Evolutionary conservation across 2,329 filamentous ascomycete genomes (phyloP), one percentile per base, ranked within the genome.

Genomic region (Cryphonectria parasitica): DNA sequence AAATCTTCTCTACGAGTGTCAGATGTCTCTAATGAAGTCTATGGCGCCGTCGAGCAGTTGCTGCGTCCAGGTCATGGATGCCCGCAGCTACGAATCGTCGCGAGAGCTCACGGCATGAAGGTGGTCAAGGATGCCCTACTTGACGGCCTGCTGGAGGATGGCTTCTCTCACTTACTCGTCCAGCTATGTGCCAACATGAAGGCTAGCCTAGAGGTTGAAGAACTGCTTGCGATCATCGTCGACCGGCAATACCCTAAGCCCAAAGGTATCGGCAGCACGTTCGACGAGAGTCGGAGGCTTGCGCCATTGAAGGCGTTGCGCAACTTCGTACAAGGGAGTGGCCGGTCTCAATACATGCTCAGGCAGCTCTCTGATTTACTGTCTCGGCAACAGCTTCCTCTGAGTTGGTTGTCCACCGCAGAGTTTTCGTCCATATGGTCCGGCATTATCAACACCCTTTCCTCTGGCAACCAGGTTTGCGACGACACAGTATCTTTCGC

Each of bases 21-120:
- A 25, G 76, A 83, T 60, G 78, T 83, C 6, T 83, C 84, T 0
- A 78, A 80, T 19, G 79, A 83, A 4, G 79, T 87, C 31, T 88
- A 88, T 73, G 79, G 82, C 61, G 82, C 87, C 22, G 74, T 88
- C 22, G 85, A 88, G 73, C 73, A 77, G 2, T 74, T 86, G 2
- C 83, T 84, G 10, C 77, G 79, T 28, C 74, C 75, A 1, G 77
- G 77, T 2, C 72, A 76, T 41, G 85, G 85, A 19, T 87, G 85
- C 83, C 82, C 76, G 68, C 81, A 83, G 70, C 79, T 88, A 1
- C 79, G 82, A 64, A 75, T 76, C 2, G 78, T 87, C 15, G 82
- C 84, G 19, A 80, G 85, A 60, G 81, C 84, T 22, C 85, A 88
- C 70, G 84, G 82, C 10, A 71, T 86, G 22, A 75, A 80, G 41